Conservation (phyloP, 164 flowering plant species). For the Macadamia integrifolia region DNA sequence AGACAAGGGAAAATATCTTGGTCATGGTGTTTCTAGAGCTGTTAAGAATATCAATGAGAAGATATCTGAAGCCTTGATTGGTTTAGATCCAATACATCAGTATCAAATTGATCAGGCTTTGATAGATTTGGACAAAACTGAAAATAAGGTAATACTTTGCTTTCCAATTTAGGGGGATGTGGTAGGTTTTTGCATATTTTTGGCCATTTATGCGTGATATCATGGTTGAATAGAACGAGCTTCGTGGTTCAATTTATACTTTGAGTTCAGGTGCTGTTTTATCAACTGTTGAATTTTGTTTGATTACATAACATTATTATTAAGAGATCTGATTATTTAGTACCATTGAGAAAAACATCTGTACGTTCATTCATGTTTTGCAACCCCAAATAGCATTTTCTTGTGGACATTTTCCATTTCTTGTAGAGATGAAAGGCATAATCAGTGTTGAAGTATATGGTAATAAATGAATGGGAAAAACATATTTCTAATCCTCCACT, state of each 20-base stretch:
- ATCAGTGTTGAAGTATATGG: too few species aligned
- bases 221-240: not conserved
- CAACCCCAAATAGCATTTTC: too few species aligned
- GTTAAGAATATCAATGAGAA: conserved; percentile 81
- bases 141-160: conserved; percentile 62
- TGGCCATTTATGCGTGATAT: not conserved
- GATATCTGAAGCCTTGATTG: conserved; percentile 81
- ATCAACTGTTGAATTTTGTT: too few species aligned
- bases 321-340: too few species aligned
- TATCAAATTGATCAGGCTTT: conserved; percentile 90
- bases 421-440: too few species aligned
- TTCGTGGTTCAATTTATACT: too few species aligned
- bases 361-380: too few species aligned
- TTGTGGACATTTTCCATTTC: too few species aligned
- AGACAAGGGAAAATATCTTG: conserved; percentile 80
- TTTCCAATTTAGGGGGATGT: not conserved
- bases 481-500: not conserved
- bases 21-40: conserved; percentile 79
- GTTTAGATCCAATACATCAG: conserved; percentile 94
- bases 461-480: too few species aligned
- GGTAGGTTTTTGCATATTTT: not conserved
- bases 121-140: conserved; percentile 92
- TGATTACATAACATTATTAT: too few species aligned
- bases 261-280: too few species aligned
- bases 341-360: too few species aligned